These are phyloP conservation scores for Coprinopsis sp. DNA, from an alignment of 768 basidiomycete genomes.

Conservation along the genomic window DNA sequence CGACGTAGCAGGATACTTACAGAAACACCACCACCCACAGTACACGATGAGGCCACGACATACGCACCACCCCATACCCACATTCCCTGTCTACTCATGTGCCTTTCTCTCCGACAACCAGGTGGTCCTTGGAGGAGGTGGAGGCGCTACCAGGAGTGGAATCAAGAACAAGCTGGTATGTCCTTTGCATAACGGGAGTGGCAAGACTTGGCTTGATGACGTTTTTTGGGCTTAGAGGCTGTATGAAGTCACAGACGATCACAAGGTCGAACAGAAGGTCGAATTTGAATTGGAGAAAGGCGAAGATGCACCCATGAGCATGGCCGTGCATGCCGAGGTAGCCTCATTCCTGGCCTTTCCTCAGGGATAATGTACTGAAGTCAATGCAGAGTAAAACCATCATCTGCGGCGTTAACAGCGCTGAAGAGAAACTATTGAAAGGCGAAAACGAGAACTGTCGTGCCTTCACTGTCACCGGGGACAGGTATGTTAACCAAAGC, in stretches of 20 bases:
- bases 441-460: slow-evolving; percentile 86
- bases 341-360: slow-evolving; percentile 11
- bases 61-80: slow-evolving; percentile 65
- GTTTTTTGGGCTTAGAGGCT: slow-evolving; percentile 47
- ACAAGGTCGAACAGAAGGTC: slow-evolving; percentile 48
- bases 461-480: slow-evolving; percentile 52
- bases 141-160: slow-evolving; percentile 79
- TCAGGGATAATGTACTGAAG: slow-evolving; percentile 2
- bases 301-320: slow-evolving; percentile 97
- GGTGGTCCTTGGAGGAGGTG: slow-evolving; percentile 85
- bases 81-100: slow-evolving; percentile 87
- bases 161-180: slow-evolving; percentile 90
- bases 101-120: slow-evolving; percentile 70
- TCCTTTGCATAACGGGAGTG: background rate
- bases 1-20: slow-evolving; percentile 1
- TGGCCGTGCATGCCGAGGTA: slow-evolving; percentile 66
- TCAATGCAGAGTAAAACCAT: slow-evolving; percentile 43
- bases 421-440: slow-evolving; percentile 51
- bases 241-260: slow-evolving; percentile 54
- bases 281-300: slow-evolving; percentile 74
- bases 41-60: slow-evolving; percentile 73
- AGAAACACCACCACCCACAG: background rate
- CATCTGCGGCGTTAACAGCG: slow-evolving; percentile 86
- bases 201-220: background rate
- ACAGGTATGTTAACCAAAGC: slow-evolving; percentile 45